phyloP scores from a whole-genome alignment of 2,329 filamentous ascomycete genomes.

The Colletotrichum musae region DNA sequence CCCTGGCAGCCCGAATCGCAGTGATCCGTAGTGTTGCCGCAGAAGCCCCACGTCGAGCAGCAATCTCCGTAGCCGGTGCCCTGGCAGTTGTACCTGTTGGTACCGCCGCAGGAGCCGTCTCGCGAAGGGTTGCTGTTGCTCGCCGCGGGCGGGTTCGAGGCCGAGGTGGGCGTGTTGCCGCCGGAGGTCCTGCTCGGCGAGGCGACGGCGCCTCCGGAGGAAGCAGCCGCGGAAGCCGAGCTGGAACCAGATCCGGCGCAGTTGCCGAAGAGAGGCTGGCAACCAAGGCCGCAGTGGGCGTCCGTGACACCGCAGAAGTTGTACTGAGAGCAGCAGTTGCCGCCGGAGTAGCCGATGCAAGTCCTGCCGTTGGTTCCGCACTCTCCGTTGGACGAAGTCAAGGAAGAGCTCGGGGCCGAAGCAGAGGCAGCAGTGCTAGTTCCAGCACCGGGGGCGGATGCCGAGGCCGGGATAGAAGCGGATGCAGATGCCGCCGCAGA shows the following conservation, averaged over 20 bases:
- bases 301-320: slow-evolving; percentile 14
- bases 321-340: slow-evolving; percentile 33
- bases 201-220: background rate
- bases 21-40: slow-evolving; percentile 40
- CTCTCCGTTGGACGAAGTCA: background rate
- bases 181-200: background rate
- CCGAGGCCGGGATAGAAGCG: background rate
- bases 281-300: slow-evolving; percentile 17
- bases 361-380: slow-evolving; percentile 19
- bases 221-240: background rate
- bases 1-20: slow-evolving; percentile 42
- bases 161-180: background rate
- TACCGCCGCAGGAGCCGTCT: slow-evolving; percentile 32
- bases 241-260: slow-evolving; percentile 6
- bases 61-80: slow-evolving; percentile 41
- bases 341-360: slow-evolving; percentile 18
- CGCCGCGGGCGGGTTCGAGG: background rate
- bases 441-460: background rate
- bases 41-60: slow-evolving; percentile 43
- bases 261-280: slow-evolving; percentile 27
- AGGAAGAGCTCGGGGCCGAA: background rate
- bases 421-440: background rate
- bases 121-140: slow-evolving; percentile 31
- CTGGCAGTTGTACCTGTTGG: slow-evolving; percentile 29
- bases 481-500: background rate